Evolutionary conservation across 2,329 filamentous ascomycete species (phyloP), one percentile per base, ranked within the genome.

Genomic region (Cyphellophora attinorum): DNA sequence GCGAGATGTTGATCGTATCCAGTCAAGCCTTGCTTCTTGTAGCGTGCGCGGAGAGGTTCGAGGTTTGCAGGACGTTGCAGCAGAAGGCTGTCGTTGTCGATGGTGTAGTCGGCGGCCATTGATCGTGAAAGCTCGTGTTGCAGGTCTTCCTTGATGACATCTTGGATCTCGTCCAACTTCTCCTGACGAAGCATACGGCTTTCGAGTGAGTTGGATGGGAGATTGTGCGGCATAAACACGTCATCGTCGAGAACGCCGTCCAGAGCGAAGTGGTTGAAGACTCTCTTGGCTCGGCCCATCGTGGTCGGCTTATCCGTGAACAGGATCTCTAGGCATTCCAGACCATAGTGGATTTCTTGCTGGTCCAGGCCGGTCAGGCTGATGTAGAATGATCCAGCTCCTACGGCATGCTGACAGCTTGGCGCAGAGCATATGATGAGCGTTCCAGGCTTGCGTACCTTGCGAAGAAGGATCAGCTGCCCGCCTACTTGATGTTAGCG

Each of bases 1-100:
- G 27, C 27, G 18, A 27, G 27, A 16, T 14, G 17, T 6, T 18
- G 30, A 17, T 27, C 34, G 28, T 12, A 10, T 11, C 27, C 18
- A n/a, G 29, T 37, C 15, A 37, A 27, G 10, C 38, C 34, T 12
- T 40, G 38, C 19, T 40, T 40, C 25, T 37, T 40, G 38, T 40
- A 40, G 17, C 38, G 14, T 6, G 37, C 19, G 3, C 14, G 13
- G 21, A 12, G 13, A 10, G 21, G 23, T 11, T 36, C 34, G 15
- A 37, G n/a, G 25, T 33, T 28, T 25, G 18, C 17, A 14, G 38
- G 38, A 12, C 29, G 21, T 10, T 23, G 25, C 11, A 40, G 29
- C 15, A 37, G 34, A 5, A 40, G 15, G 27, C 34, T 34, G 11
- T 33, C 25, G 5, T 23, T 18, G 6, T 17, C 15, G 11, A 25